Evolutionary conservation across 768 basidiomycete genomes (phyloP).

Genomic region (Mycena belliarum): DNA sequence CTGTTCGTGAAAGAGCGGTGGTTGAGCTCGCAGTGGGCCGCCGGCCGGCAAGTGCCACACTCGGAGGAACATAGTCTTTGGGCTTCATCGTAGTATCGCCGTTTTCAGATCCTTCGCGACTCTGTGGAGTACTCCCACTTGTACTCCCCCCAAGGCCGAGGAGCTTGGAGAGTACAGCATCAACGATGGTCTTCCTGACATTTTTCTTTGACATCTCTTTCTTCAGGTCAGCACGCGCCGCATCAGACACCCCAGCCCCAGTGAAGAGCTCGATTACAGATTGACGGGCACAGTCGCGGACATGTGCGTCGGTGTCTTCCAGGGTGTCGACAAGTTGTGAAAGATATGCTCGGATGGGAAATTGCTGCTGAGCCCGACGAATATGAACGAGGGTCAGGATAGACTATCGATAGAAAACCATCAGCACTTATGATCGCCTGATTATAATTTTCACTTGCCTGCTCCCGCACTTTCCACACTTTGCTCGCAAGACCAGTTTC

Average conservation of each 20-base stretch:
- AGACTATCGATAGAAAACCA: slow-evolving; percentile 38
- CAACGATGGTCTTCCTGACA: slow-evolving; percentile 86
- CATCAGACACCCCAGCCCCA: slow-evolving; percentile 77
- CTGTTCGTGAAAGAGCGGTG: slow-evolving; percentile 43
- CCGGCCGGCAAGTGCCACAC: slow-evolving; percentile 59
- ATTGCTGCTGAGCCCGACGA: slow-evolving; percentile 67
- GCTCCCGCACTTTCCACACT: slow-evolving; percentile 84
- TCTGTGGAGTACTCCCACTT: slow-evolving; percentile 44
- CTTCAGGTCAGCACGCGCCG: slow-evolving; percentile 90
- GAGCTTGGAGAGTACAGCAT: slow-evolving; percentile 72
- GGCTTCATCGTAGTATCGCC: slow-evolving; percentile 45
- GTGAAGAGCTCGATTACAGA: slow-evolving; percentile 86
- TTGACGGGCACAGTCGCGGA: slow-evolving; percentile 82
- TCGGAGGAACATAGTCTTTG: slow-evolving; percentile 77
- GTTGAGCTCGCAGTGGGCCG: slow-evolving; percentile 45
- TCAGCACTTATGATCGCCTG: not conserved
- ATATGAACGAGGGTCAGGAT: slow-evolving; percentile 73
- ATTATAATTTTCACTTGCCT: slow-evolving; percentile 50
- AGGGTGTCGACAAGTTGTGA: slow-evolving; percentile 78
- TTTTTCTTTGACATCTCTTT: slow-evolving; percentile 85
- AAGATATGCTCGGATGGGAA: slow-evolving; percentile 83
- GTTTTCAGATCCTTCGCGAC: slow-evolving; percentile 61
- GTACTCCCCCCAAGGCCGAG: slow-evolving; percentile 44
- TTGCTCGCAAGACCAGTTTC: slow-evolving; percentile 79
- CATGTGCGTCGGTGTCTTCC: slow-evolving; percentile 88